Base-by-base conservation (phyloP, 1,139 yeast species). In the Blastobotrys serpentis region DNA sequence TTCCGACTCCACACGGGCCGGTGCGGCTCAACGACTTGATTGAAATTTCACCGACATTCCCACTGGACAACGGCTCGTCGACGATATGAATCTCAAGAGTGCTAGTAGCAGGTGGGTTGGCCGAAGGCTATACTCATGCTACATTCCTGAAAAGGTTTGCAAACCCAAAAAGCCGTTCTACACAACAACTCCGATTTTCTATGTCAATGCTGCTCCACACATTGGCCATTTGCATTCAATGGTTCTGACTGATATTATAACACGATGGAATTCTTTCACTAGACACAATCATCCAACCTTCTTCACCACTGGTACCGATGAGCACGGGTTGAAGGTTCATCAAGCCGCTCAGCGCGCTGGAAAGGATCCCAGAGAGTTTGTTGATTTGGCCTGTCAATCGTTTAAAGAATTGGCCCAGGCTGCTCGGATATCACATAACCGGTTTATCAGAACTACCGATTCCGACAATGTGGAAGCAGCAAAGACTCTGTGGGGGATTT, bases 151-250 rank as follows among this genome's bases (percentile, higher is more conserved):
- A 29, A 29, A 29, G 25, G 6, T n/a, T 13, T 4, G 10, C 11
- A 36, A 8, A 25, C 25, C 25, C 4, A 23, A 33, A 14, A 58
- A 58, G 39, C 59, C 71, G 2, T 67, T 52, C 49, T 87, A 82
- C 61, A 74, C 87, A 11, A 88, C 98, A 0, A 85, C 97, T 0
- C 99, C 99, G 0, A 94, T 92, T 19, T 92, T 90, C 69, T 92
- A 92, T 64, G 98, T 95, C 53, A 92, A 94, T 72, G 98, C 98
- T 3, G 74, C 78, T 44, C 99, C 99, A 1, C 99, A 92, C 67
- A 68, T 92, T 45, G 99, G 99, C 4, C 98, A 94, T 67, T 73
- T 89, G 41, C 90, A 92, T 64, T 80, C 96, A 13, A 86, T 89
- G 87, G 73, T 89, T 0, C 68, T 92, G 33, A 83, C 92, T 43